Evolutionary conservation across 176 grass and related monocot species (phyloP), one percentile per base, ranked within the genome.

Genomic region (Rhynchospora tenuis): DNA sequence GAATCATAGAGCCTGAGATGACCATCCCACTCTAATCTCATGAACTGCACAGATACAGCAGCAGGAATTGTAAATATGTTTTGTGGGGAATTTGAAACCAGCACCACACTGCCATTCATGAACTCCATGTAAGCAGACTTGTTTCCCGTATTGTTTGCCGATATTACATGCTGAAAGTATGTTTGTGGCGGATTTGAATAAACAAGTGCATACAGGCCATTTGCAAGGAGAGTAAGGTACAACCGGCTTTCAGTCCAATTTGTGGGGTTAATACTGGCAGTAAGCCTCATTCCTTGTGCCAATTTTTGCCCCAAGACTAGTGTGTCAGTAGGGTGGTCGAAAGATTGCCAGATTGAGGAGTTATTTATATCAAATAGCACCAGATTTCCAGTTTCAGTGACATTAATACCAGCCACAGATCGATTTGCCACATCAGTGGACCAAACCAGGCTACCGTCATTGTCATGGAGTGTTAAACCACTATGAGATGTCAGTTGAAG

Each of bases 311-410:
- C 64, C 0, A 85, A 45, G 7, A 91, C n/a, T 66, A 93, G 38
- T 12, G 24, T 50, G 56, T 91, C 87, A 7, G 78, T 57, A 0
- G 84, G 91, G 9, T 93, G 78, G 12, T 87, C 63, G 38, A 90
- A 89, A 0, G 89, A 91, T 17, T 89, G 86, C 91, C 91, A 91
- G 9, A 87, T 70, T 11, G 70, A 0, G 8, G 6, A 7, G 16
- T 93, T 86, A 7, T 79, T 73, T 19, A 1, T 0, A 2, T 85
- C 13, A 47, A 89, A 43, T 0, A 91, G 61, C 13, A 91, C 61
- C 84, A 93, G 65, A 64, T 90, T 93, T 19, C 89, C 91, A 31
- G 55, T 16, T 7, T 66, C 38, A 0, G 63, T 93, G 17, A 93
- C 4, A 42, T 28, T 70, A 24, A 93, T 73, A 9, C 86, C 70